Evolutionary conservation across 768 basidiomycete genomes (phyloP), one percentile per base, ranked within the genome.

Genomic region (Clathrus columnatus): DNA sequence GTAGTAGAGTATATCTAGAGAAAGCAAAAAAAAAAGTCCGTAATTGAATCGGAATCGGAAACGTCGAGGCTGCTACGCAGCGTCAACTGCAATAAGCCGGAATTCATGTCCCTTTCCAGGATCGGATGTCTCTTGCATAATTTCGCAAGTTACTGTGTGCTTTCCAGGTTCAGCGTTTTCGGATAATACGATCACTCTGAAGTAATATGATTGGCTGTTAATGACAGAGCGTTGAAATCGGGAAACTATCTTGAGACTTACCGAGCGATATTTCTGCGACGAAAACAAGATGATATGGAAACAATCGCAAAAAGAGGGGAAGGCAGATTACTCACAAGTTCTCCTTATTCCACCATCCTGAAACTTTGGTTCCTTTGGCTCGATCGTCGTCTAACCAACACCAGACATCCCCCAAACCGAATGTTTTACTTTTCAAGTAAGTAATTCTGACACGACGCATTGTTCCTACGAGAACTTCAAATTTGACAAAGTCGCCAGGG

Each of bases 361-460:
- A 36, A 11, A 57, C 41, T 18, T 16, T 47, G n/a, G 14, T 45
- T n/a, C 32, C 49, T 4, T 20, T 14, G 11, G 30, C 16, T 21
- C 7, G 20, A 26, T 56, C 49, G 16, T 59, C 55, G 27, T 59
- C 55, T 18, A 59, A 5, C 58, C 58, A 59, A 44, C 58, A 59
- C 49, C 48, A 56, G 11, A 51, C 30, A 56, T 51, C 50, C 3
- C 55, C 58, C 17, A 59, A 32, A 2, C 58, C 58, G 20, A 59
- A 57, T 24, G 54, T 50, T 16, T 30, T 46, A 50, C 54, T 57
- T 16, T 26, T 20, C 20, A 59, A 43, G 46, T 56, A 57, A 6
- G 48, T 56, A 23, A 59, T 48, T n/a, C 58, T 48, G 48, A 59
- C 55, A 10, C 58, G 55, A 17, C 55, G 48, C 55, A 59, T 56